Percentiles rank a stretch among this genome's conserved stretches.
These are phyloP conservation scores for Pythium brachiatum DNA, from an alignment of 352 stramenopile genomes.

Conservation along the genomic window DNA sequence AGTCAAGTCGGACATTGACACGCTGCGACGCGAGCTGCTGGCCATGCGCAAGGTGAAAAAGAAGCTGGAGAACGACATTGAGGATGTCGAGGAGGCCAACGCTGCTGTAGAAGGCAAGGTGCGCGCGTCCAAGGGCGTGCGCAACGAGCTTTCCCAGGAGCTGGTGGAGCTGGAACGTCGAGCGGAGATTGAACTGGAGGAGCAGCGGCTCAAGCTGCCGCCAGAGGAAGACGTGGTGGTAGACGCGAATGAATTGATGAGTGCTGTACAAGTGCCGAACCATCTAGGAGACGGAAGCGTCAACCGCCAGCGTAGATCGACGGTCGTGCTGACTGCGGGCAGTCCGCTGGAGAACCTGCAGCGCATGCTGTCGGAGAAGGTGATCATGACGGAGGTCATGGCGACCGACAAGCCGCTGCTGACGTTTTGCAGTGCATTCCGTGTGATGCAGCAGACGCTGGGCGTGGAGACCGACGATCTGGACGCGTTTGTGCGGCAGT, in stretches of 20 bases:
- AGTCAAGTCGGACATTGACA: slow-evolving; percentile 60
- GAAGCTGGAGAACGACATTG: slow-evolving; percentile 62
- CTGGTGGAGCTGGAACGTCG: slow-evolving; percentile 55
- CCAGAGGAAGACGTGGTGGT: slow-evolving; percentile 64
- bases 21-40: slow-evolving; percentile 51
- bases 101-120: slow-evolving; percentile 44
- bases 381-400: not conserved
- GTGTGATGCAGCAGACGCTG: slow-evolving; percentile 49
- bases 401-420: slow-evolving; percentile 23
- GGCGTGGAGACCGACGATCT: slow-evolving; percentile 20
- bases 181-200: slow-evolving; percentile 48
- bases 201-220: slow-evolving; percentile 54
- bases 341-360: slow-evolving; percentile 18
- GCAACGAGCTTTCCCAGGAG: slow-evolving; percentile 51
- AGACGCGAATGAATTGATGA: slow-evolving; percentile 60
- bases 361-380: slow-evolving; percentile 20
- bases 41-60: slow-evolving; percentile 53
- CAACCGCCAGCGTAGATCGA: slow-evolving; percentile 4
- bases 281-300: not conserved
- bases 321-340: slow-evolving; percentile 15
- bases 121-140: slow-evolving; percentile 38
- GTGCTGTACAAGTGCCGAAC: slow-evolving; percentile 41
- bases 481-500: slow-evolving; percentile 41
- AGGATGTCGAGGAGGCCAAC: slow-evolving; percentile 43
- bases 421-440: slow-evolving; percentile 39